phyloP scores from a whole-genome alignment of 2,329 filamentous ascomycete species.

The Orbilia javanica region DNA sequence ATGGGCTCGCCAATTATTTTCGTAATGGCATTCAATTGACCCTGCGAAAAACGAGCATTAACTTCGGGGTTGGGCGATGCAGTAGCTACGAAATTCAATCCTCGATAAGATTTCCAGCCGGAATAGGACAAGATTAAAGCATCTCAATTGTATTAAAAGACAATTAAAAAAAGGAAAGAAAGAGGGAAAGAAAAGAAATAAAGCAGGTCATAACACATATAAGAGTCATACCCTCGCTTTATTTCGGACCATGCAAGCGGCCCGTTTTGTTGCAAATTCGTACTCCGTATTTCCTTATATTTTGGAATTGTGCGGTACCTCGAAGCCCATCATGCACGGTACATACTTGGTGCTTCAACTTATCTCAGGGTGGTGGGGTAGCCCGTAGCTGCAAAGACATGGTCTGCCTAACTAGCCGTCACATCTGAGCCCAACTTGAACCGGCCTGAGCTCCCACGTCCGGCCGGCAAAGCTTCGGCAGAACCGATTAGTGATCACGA shows the following conservation, averaged over 20 bases:
- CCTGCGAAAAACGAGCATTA: neutral
- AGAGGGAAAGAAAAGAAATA: neutral
- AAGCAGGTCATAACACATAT: slow-evolving; percentile 37
- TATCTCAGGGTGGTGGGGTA: slow-evolving; percentile 57
- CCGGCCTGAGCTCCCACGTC: slow-evolving; percentile 50
- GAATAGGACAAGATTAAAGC: slow-evolving; percentile 41
- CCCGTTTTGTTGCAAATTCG: slow-evolving; percentile 19
- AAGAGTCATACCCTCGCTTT: slow-evolving; percentile 56
- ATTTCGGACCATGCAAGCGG: slow-evolving; percentile 47
- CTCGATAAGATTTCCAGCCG: slow-evolving; percentile 52
- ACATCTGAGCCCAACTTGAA: slow-evolving; percentile 34
- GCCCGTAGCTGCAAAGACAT: slow-evolving; percentile 48
- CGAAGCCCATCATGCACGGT: slow-evolving; percentile 5
- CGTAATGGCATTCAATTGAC: slow-evolving; percentile 13
- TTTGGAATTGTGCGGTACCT: slow-evolving; percentile 49
- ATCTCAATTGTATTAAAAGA: neutral
- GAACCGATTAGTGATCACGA: slow-evolving; percentile 59
- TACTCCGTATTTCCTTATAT: slow-evolving; percentile 30
- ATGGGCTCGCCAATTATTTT: slow-evolving; percentile 39
- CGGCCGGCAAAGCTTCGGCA: slow-evolving; percentile 51
- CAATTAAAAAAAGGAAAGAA: no score
- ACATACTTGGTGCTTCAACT: slow-evolving; percentile 8
- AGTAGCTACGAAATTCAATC: slow-evolving; percentile 23
- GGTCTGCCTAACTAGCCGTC: slow-evolving; percentile 51
- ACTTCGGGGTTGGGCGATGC: slow-evolving; percentile 50